Conservation (phyloP, 306 rosid genomes). For the Gillenia trifoliata region DNA sequence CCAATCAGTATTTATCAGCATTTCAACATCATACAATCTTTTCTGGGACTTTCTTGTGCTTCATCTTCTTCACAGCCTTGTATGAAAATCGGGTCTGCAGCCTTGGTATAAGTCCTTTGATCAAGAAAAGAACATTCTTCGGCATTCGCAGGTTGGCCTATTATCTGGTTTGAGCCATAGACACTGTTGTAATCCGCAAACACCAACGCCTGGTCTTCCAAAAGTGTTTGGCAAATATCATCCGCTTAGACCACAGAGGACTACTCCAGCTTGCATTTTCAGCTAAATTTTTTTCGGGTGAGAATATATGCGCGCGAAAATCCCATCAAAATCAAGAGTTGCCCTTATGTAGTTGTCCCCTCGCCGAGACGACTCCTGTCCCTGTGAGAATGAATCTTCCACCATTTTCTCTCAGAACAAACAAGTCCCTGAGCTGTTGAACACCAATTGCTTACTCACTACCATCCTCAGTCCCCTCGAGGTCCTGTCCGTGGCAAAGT, state of each 20-base stretch:
- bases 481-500: not conserved
- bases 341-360: constrained; percentile 25
- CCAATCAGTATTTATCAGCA: constrained; percentile 18
- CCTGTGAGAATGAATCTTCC: too few species aligned
- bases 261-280: constrained; percentile 20
- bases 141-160: constrained; percentile 27
- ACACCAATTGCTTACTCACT: constrained; percentile 21
- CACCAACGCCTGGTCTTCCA: constrained; percentile 17
- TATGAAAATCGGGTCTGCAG: constrained; percentile 11
- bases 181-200: constrained; percentile 45
- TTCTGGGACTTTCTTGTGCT: not conserved
- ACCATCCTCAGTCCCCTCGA: not conserved
- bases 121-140: constrained; percentile 19
- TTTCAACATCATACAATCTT: constrained; percentile 8
- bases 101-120: constrained; percentile 11
- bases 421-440: constrained; percentile 35
- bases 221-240: constrained; percentile 1
- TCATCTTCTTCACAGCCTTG: constrained; percentile 19
- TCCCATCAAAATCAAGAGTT: constrained; percentile 44
- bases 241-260: constrained; percentile 15
- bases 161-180: constrained; percentile 18
- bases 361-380: too few species aligned
- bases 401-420: too few species aligned
- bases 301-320: constrained; percentile 23
- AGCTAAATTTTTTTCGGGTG: constrained; percentile 21